Evolutionary conservation across 2,329 filamentous ascomycete genomes (phyloP).

Genomic region (Penicillium sp.): DNA sequence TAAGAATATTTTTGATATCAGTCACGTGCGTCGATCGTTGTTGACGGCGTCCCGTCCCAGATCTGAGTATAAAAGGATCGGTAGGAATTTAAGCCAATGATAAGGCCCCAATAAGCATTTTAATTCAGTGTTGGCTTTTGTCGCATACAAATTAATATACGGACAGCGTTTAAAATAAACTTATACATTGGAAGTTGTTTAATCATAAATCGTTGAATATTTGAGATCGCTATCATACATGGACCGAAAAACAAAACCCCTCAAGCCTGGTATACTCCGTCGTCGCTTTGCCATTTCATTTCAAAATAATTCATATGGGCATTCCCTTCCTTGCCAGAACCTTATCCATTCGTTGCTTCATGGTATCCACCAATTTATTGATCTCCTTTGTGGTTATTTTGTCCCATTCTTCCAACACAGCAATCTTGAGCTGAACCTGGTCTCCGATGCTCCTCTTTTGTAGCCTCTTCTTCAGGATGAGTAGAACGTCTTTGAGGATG

Average conservation of each 20-base stretch:
- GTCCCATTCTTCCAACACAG: constrained; percentile 16
- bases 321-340: constrained; percentile 13
- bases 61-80: no score
- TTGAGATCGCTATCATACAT: constrained; percentile 5
- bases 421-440: constrained; percentile 12
- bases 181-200: neutral
- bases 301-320: constrained; percentile 10
- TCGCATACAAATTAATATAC: no score
- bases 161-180: neutral
- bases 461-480: constrained; percentile 15
- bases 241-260: neutral
- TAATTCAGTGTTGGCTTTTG: no score
- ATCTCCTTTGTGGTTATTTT: constrained; percentile 15
- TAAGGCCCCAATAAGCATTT: no score
- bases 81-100: no score
- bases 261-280: neutral
- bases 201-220: neutral
- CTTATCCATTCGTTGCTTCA: constrained; percentile 16
- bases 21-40: neutral
- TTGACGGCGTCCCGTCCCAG: no score
- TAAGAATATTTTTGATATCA: neutral
- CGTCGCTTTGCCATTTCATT: neutral
- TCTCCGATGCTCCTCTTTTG: constrained; percentile 14
- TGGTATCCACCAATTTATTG: constrained; percentile 16
- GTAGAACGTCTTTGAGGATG: constrained; percentile 15